Evolutionary conservation across 495 filamentous ascomycete species (phyloP).

Genomic region (Penicillium macrosclerotiorum): DNA sequence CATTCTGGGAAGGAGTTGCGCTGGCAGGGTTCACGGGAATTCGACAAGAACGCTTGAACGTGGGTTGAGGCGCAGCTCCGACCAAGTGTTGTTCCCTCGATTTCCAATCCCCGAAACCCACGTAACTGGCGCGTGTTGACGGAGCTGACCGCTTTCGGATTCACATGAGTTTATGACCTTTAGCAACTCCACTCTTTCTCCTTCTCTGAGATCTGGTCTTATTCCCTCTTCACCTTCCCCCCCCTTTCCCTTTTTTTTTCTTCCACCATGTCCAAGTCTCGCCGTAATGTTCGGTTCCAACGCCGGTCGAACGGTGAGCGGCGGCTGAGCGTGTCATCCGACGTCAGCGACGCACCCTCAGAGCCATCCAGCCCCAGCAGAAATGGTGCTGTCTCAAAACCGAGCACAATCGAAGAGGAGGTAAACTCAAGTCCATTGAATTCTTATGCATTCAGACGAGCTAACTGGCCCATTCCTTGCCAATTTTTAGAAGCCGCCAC

Average conservation of each 20-base stretch:
- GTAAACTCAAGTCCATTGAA: slow-evolving; percentile 23
- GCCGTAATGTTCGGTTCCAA: slow-evolving; percentile 81
- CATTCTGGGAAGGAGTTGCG: not conserved
- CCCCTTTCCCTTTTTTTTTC: slow-evolving; percentile 4
- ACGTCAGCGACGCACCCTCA: slow-evolving; percentile 73
- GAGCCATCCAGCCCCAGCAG: slow-evolving; percentile 57
- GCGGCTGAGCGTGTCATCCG: slow-evolving; percentile 67
- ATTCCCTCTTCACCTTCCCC: slow-evolving; percentile 19
- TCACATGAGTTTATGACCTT: slow-evolving; percentile 27
- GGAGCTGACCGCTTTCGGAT: slow-evolving; percentile 25
- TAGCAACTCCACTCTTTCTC: slow-evolving; percentile 20
- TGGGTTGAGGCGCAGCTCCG: slow-evolving; percentile 8
- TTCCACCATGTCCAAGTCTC: slow-evolving; percentile 65
- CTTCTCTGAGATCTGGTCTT: slow-evolving; percentile 6
- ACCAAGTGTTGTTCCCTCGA: not conserved
- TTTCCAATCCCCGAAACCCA: not conserved
- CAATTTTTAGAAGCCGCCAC: slow-evolving; percentile 39
- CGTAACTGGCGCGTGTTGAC: slow-evolving; percentile 2
- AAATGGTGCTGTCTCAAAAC: slow-evolving; percentile 44
- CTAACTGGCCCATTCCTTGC: slow-evolving; percentile 1
- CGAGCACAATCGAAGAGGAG: slow-evolving; percentile 50
- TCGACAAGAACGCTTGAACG: not conserved
- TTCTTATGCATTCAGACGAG: not conserved
- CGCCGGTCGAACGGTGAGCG: slow-evolving; percentile 60
- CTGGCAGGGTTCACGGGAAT: not conserved